Percentiles rank a stretch among this genome's conserved stretches.
These are phyloP conservation scores for Chalciporus sp. DNA, from an alignment of 1,284 basidiomycete genomes.

Conservation along the genomic window DNA sequence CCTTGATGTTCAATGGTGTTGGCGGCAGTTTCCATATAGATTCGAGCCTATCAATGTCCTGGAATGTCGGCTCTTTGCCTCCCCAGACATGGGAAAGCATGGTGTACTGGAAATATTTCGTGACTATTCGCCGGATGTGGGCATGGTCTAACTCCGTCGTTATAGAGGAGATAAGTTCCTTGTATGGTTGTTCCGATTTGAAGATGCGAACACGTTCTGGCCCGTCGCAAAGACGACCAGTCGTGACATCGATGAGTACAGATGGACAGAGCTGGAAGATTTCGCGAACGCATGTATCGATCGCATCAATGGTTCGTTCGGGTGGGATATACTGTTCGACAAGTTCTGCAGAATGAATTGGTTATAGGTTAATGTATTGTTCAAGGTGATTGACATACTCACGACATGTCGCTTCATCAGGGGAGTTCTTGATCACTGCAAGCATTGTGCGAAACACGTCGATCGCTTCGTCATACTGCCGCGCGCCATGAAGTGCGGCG, in stretches of 20 bases:
- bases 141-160: not conserved
- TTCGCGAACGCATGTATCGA: not conserved
- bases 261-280: constrained; percentile 2
- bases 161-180: constrained; percentile 5
- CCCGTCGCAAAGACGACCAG: constrained; percentile 7
- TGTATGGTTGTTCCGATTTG: not conserved
- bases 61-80: constrained; percentile 13
- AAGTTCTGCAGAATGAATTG: constrained; percentile 1
- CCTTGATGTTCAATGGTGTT: constrained; percentile 9
- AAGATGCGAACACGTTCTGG: constrained; percentile 5
- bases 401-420: constrained; percentile 2
- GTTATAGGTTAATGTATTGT: too few species aligned
- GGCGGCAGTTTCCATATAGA: constrained; percentile 4
- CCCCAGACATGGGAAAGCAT: constrained; percentile 26
- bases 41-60: constrained; percentile 4
- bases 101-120: constrained; percentile 13
- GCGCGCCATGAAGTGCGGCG: constrained; percentile 1
- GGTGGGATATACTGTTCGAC: not conserved
- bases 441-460: not conserved
- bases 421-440: constrained; percentile 9
- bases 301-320: not conserved
- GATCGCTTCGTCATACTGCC: constrained; percentile 1
- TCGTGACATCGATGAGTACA: constrained; percentile 9
- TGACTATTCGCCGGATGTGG: constrained; percentile 1
- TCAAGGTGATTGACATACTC: not conserved